phyloP scores from a whole-genome alignment of 805 yeast genomes.

The Lachancea waltii region DNA sequence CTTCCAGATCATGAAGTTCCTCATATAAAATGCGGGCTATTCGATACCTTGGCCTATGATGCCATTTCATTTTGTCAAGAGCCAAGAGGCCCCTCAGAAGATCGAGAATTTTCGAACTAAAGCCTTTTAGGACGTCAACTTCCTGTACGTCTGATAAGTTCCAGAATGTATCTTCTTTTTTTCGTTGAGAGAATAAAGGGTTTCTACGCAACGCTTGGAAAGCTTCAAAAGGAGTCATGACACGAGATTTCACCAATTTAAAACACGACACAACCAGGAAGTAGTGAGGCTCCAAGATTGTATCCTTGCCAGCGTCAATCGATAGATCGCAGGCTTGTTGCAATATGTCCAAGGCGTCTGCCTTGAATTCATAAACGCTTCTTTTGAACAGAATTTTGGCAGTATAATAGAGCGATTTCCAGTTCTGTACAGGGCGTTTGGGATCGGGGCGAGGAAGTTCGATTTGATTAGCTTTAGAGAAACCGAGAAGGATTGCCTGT shows the following conservation, averaged over 20 bases:
- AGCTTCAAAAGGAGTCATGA: constrained; percentile 36
- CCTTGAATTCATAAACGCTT: constrained; percentile 18
- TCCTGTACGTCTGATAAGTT: constrained; percentile 13
- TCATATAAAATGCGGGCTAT: constrained; percentile 56
- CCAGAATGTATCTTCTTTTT: constrained; percentile 21
- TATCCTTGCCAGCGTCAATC: constrained; percentile 38
- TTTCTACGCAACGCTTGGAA: constrained; percentile 36
- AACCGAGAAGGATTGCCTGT: constrained; percentile 25
- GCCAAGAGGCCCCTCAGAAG: constrained; percentile 43
- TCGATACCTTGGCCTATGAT: constrained; percentile 74
- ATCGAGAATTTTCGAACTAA: constrained; percentile 38
- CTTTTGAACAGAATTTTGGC: constrained; percentile 56
- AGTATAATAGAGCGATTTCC: constrained; percentile 55
- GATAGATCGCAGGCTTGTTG: constrained; percentile 42
- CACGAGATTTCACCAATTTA: constrained; percentile 43
- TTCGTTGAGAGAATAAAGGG: constrained; percentile 25
- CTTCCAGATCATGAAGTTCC: constrained; percentile 44
- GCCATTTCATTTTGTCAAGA: constrained; percentile 84
- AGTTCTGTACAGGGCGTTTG: constrained; percentile 37
- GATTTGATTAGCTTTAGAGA: constrained; percentile 18
- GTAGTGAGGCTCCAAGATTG: constrained; percentile 75
- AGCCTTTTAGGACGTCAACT: constrained; percentile 20
- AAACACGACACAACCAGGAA: constrained; percentile 48
- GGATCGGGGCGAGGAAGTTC: constrained; percentile 2
- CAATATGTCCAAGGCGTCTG: constrained; percentile 37